phyloP scores from a whole-genome alignment of 2,329 filamentous ascomycete species.

The Fusarium pseudograminearum region DNA sequence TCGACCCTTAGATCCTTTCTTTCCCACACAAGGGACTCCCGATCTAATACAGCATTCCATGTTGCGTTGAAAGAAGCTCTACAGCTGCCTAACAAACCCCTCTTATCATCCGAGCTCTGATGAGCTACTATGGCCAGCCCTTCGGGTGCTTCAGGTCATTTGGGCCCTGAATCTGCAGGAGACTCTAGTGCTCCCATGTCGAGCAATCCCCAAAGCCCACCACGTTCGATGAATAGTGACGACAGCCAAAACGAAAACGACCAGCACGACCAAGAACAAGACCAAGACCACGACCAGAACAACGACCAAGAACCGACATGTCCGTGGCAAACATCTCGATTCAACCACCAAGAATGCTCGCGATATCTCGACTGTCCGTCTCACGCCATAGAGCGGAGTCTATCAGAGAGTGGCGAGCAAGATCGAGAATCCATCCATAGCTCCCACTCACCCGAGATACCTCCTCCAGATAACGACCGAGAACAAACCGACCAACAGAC shows the following conservation, averaged over 20 bases:
- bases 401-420: constrained; percentile 44
- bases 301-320: constrained; percentile 45
- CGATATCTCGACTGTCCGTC: constrained; percentile 64
- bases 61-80: constrained; percentile 28
- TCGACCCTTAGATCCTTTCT: constrained; percentile 10
- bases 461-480: constrained; percentile 18
- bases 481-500: constrained; percentile 14
- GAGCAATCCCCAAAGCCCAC: constrained; percentile 47
- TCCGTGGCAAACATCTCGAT: constrained; percentile 55
- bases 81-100: constrained; percentile 10
- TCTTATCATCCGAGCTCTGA: constrained; percentile 29
- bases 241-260: constrained; percentile 27
- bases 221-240: constrained; percentile 57
- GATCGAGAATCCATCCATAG: constrained; percentile 44
- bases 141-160: constrained; percentile 35
- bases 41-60: constrained; percentile 21
- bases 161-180: constrained; percentile 32
- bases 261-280: constrained; percentile 4
- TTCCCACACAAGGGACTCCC: background rate
- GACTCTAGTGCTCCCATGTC: constrained; percentile 30
- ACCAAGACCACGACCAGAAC: background rate
- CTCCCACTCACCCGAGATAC: constrained; percentile 9
- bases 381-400: constrained; percentile 56
- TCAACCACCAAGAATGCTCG: constrained; percentile 59
- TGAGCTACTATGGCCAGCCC: constrained; percentile 48